Evolutionary conservation across 2,329 filamentous ascomycete species (phyloP).

Genomic region (Fusarium sambucinum): DNA sequence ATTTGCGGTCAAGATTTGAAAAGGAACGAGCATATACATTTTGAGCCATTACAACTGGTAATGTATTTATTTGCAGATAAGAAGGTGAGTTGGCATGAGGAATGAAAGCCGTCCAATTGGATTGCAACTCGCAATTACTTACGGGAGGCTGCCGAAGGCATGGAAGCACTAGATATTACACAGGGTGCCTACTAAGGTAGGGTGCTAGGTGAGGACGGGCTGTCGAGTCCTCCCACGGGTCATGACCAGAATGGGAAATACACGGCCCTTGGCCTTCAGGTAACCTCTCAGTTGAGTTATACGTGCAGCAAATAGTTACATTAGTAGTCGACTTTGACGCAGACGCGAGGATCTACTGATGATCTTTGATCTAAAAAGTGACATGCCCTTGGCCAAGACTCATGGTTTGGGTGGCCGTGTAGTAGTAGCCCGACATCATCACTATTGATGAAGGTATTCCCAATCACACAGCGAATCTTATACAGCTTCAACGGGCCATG

Average conservation of each 20-base stretch:
- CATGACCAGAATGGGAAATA: constrained; percentile 15
- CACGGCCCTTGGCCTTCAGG: constrained; percentile 1
- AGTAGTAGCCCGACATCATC: not conserved
- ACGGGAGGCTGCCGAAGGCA: constrained; percentile 36
- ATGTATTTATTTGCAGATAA: not conserved
- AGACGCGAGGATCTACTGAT: not conserved
- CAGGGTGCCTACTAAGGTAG: not conserved
- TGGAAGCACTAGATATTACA: constrained; percentile 28
- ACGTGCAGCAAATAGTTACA: not conserved
- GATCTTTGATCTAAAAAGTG: not conserved
- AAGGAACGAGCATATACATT: not conserved
- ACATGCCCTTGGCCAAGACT: not conserved
- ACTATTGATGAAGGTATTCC: not conserved
- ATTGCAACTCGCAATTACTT: constrained; percentile 10
- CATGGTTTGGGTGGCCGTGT: not conserved
- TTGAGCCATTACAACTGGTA: not conserved
- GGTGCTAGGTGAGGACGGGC: no score
- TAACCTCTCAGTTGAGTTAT: not conserved
- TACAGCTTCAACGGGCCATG: constrained; percentile 7
- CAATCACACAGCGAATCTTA: not conserved
- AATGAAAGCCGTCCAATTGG: constrained; percentile 17
- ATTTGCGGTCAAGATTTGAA: not conserved
- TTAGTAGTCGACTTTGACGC: no score
- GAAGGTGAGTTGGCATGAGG: not conserved
- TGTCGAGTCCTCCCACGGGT: not conserved